phyloP scores from a whole-genome alignment of 2,329 filamentous ascomycete genomes.

The Helotiales sp. region DNA sequence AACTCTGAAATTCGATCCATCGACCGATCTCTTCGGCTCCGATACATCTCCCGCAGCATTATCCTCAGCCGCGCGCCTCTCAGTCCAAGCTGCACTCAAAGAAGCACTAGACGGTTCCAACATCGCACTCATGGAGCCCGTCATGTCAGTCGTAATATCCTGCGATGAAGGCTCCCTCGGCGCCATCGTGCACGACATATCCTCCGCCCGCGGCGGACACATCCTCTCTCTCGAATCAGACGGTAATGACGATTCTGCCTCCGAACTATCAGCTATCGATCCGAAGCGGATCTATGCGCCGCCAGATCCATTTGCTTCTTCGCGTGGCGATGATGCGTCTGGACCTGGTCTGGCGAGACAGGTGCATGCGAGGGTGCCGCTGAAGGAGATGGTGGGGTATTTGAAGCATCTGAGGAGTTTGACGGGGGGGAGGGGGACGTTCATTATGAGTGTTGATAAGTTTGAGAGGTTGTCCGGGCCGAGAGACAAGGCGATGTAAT shows the following conservation, averaged over 20 bases:
- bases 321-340: constrained; percentile 54
- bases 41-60: constrained; percentile 70
- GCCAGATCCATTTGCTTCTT: constrained; percentile 76
- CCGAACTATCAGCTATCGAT: constrained; percentile 59
- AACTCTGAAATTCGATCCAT: constrained; percentile 69
- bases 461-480: constrained; percentile 70
- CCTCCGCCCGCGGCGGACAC: constrained; percentile 73
- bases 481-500: constrained; percentile 49
- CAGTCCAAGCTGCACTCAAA: constrained; percentile 72
- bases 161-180: constrained; percentile 84
- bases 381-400: constrained; percentile 97
- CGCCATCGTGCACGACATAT: constrained; percentile 81
- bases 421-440: constrained; percentile 82
- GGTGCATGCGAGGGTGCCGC: constrained; percentile 84
- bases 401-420: constrained; percentile 85
- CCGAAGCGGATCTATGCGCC: constrained; percentile 81
- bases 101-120: constrained; percentile 59
- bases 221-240: constrained; percentile 69
- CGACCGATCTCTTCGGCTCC: constrained; percentile 65
- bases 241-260: constrained; percentile 27
- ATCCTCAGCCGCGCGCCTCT: constrained; percentile 70
- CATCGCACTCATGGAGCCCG: constrained; percentile 83
- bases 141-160: constrained; percentile 88
- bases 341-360: constrained; percentile 56
- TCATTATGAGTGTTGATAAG: constrained; percentile 74